These are phyloP conservation scores for Yarrowia yakushimensis DNA, from an alignment of 805 yeast species.

Conservation along the genomic window DNA sequence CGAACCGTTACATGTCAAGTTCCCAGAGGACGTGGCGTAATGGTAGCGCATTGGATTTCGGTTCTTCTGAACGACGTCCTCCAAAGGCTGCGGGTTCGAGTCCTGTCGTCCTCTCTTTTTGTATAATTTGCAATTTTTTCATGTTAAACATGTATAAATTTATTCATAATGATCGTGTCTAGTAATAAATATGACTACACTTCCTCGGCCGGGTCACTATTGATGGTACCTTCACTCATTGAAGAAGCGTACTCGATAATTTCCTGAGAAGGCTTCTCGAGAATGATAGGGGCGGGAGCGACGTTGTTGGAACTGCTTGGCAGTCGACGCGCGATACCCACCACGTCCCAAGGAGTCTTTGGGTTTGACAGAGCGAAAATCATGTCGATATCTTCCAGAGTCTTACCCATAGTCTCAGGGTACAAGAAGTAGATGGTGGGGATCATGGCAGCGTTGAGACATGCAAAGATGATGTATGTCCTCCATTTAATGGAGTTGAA, in stretches of 20 bases:
- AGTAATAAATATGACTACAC: constrained; percentile 1
- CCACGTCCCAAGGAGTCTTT: constrained; percentile 45
- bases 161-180: background rate
- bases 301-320: constrained; percentile 28
- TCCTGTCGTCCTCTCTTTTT: constrained; percentile 20
- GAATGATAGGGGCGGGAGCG: background rate
- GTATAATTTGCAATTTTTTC: background rate
- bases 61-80: constrained; percentile 23
- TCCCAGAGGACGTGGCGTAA: constrained; percentile 15
- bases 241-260: background rate
- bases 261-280: constrained; percentile 2
- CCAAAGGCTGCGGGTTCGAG: constrained; percentile 25
- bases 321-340: constrained; percentile 37
- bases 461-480: background rate
- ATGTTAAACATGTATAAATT: background rate
- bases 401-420: constrained; percentile 16
- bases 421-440: constrained; percentile 15
- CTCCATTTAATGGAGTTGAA: constrained; percentile 11
- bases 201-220: background rate
- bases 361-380: constrained; percentile 33
- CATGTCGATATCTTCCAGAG: constrained; percentile 9
- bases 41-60: constrained; percentile 24
- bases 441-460: constrained; percentile 13
- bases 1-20: too few species aligned
- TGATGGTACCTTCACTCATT: background rate